Evolutionary conservation across 2,329 filamentous ascomycete genomes (phyloP).

Genomic region (Coniella lustricola): DNA sequence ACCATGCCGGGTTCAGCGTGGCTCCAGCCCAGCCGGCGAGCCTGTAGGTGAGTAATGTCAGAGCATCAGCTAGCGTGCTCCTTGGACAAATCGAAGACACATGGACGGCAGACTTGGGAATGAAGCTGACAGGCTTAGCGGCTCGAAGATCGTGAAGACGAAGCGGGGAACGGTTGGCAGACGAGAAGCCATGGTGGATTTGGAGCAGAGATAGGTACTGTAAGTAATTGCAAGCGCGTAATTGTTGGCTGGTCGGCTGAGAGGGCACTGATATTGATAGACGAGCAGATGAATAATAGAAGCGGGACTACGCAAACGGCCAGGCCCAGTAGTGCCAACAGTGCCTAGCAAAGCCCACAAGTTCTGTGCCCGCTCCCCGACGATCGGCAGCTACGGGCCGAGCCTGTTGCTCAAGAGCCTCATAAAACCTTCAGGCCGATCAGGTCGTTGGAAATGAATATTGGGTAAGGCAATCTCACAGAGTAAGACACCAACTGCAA

Average conservation of each 20-base stretch:
- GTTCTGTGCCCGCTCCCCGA: no score
- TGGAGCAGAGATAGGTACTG: no score
- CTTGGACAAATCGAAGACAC: background rate
- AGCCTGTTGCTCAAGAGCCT: background rate
- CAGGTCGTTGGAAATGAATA: no score
- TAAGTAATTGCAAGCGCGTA: background rate
- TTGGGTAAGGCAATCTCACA: no score
- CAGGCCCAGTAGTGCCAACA: no score
- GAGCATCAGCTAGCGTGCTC: background rate
- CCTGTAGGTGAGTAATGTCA: slow-evolving; percentile 33
- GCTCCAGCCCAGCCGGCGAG: slow-evolving; percentile 52
- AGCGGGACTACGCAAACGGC: background rate
- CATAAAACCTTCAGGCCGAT: background rate
- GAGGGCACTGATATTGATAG: no score
- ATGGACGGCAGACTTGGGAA: slow-evolving; percentile 7
- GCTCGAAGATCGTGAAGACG: slow-evolving; percentile 62
- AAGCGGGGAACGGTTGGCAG: slow-evolving; percentile 58
- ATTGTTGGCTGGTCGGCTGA: background rate
- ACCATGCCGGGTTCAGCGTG: slow-evolving; percentile 51
- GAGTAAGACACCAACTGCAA: no score
- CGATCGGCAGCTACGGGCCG: background rate
- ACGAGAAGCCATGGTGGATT: slow-evolving; percentile 51
- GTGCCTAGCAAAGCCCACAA: no score
- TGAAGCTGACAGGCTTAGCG: slow-evolving; percentile 54
- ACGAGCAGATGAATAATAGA: background rate